Evolutionary conservation across 257 asterid species (phyloP), one percentile per base, ranked within the genome.

Genomic region (Penstemon davidsonii): DNA sequence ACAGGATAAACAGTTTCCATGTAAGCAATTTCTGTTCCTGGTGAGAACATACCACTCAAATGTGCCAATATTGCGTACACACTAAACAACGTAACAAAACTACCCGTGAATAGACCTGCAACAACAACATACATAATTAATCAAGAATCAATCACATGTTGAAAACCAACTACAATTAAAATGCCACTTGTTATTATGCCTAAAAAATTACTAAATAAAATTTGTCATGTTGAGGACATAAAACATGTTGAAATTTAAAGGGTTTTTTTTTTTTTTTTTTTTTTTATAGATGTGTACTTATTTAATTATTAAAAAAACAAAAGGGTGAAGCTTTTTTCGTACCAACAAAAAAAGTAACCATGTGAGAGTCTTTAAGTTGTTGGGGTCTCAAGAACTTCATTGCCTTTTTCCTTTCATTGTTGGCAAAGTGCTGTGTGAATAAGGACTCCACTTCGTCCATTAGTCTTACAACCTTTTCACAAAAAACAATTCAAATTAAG

Each of bases 401-500:
- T 4, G 97, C 90, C 78, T 85, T 94, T 82, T 88, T 90, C 76
- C 96, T 83, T 83, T 94, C 99, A 72, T 72, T 80, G 77, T 71
- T 85, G 72, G 95, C 96, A 13, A 94, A 94, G 89, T 94, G 99
- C 83, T 84, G 86, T 58, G 96, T 85, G 95, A 94, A 94, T 79
- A 87, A 79, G 79, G 88, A 77, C 90, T 94, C 99, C 95, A 94
- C 96, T 83, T 91, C 96, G 76, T 94, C 99, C 96, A 91, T 94
- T 81, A 88, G 76, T 63, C 95, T 80, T 47, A 94, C 91, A 71
- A 88, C 96, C 99, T 93, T 78, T 70, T 62, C 77, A 76, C 62
- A 57, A 25, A 49, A 49, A 70, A 62, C 3, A 59, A 13, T 42
- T 69, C 5, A 19, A 39, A 43, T 33, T 33, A 59, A 55, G 3